Percentiles rank a stretch among this genome's conserved stretches.
Evolutionary conservation across 2,329 filamentous ascomycete genomes (phyloP).

Genomic region (Alternaria angustiovoidea): DNA sequence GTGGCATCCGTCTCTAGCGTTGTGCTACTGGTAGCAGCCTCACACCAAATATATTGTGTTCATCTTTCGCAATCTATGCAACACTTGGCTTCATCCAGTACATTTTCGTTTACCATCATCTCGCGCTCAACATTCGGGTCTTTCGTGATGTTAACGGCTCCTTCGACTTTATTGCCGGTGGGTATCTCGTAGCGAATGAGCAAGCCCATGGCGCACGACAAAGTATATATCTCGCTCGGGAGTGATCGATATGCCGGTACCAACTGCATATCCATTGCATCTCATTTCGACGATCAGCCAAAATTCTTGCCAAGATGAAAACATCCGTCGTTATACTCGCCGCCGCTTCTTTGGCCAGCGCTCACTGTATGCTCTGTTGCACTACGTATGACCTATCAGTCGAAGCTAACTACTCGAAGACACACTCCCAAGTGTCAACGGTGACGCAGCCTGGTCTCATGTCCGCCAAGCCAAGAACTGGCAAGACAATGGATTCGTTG

Average conservation of each 20-base stretch:
- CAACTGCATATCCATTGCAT: slow-evolving; percentile 5
- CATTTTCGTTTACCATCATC: neutral
- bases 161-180: slow-evolving; percentile 3
- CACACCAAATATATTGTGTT: slow-evolving; percentile 9
- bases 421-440: slow-evolving; percentile 17
- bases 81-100: neutral
- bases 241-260: neutral
- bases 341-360: slow-evolving; percentile 10
- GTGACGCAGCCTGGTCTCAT: slow-evolving; percentile 8
- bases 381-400: no score
- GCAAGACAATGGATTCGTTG: slow-evolving; percentile 21
- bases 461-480: slow-evolving; percentile 21
- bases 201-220: neutral
- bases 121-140: neutral
- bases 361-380: slow-evolving; percentile 9
- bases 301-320: slow-evolving; percentile 7
- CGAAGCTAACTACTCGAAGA: slow-evolving; percentile 2
- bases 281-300: neutral
- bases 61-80: slow-evolving; percentile 14
- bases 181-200: neutral
- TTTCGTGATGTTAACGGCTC: neutral
- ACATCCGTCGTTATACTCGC: slow-evolving; percentile 4
- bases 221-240: slow-evolving; percentile 5
- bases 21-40: neutral
- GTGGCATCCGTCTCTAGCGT: slow-evolving; percentile 11